A percentile compares a stretch with the other conserved stretches of the same genome.
Evolutionary conservation across 2,329 filamentous ascomycete genomes (phyloP).

Genomic region (Calonectria honghensis): DNA sequence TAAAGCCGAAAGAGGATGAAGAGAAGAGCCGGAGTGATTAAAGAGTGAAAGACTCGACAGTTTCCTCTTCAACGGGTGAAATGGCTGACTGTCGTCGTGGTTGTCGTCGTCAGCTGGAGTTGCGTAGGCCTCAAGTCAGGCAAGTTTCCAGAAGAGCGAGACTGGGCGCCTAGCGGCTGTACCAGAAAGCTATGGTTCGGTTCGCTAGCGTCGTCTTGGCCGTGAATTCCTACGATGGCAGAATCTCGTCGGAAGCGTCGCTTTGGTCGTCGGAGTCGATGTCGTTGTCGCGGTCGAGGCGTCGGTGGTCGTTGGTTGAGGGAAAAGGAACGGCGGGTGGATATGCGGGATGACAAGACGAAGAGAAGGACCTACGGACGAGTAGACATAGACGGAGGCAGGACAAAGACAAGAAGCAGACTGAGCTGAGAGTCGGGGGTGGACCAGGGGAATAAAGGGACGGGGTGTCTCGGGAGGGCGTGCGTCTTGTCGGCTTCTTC

Average conservation of each 20-base stretch:
- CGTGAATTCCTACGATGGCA: conserved; percentile 34
- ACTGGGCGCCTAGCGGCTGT: conserved; percentile 48
- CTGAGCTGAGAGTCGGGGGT: conserved; percentile 55
- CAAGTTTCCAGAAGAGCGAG: conserved; percentile 52
- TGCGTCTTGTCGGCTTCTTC: conserved; percentile 54
- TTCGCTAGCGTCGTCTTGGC: conserved; percentile 45
- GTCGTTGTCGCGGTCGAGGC: conserved; percentile 33
- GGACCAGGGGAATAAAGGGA: conserved; percentile 59
- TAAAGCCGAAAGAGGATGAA: conserved; percentile 34
- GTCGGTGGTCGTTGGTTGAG: conserved; percentile 42
- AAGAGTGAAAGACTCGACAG: conserved; percentile 44
- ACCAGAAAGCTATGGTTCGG: conserved; percentile 38
- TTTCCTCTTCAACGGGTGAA: conserved; percentile 37
- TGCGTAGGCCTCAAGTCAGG: conserved; percentile 52
- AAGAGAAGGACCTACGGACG: conserved; percentile 43
- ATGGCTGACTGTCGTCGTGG: conserved; percentile 53
- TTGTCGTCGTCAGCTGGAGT: conserved; percentile 53
- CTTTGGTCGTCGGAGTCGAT: conserved; percentile 40
- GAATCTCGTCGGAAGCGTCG: conserved; percentile 36
- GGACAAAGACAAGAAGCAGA: conserved; percentile 47
- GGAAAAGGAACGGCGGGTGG: conserved; percentile 51
- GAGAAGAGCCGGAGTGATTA: conserved; percentile 45
- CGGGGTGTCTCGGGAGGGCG: conserved; percentile 58
- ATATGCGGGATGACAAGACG: conserved; percentile 48
- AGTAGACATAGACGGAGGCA: conserved; percentile 42